Conservation (phyloP, 139 green algal genomes). For the Chlorella sp. region DNA sequence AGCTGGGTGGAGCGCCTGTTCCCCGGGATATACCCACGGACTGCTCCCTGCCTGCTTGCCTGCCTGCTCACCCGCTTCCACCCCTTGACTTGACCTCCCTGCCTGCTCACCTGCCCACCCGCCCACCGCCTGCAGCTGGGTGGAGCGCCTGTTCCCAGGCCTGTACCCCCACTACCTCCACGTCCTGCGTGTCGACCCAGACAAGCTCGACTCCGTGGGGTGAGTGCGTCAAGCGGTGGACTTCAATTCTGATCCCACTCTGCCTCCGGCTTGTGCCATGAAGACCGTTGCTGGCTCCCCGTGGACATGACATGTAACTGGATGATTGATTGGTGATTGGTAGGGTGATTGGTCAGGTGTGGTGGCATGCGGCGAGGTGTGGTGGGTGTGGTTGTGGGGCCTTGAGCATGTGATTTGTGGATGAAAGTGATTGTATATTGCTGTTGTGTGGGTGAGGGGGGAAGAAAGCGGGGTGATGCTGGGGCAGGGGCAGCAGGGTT, state of each 20-base stretch:
- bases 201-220: constrained; percentile 15
- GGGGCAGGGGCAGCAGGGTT: not conserved
- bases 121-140: not conserved
- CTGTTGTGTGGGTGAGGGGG: no score
- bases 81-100: not conserved
- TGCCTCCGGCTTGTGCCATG: no score
- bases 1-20: constrained; percentile 25
- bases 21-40: constrained; percentile 38
- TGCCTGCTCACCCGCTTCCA: no score
- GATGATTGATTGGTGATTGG: not conserved
- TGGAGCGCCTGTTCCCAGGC: constrained; percentile 7
- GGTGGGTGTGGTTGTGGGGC: no score
- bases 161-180: constrained; percentile 53
- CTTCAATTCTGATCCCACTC: no score
- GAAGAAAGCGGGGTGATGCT: no score
- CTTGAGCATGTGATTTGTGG: no score
- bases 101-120: no score
- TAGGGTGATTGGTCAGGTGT: not conserved
- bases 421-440: no score
- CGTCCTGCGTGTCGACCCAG: constrained; percentile 42
- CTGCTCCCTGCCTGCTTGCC: no score
- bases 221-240: no score
- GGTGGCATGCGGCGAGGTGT: not conserved
- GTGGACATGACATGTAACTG: not conserved
- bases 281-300: not conserved